Percentiles rank a stretch among this genome's conserved stretches.
Evolutionary conservation across 805 yeast genomes (phyloP).

Genomic region (Saccharomycopsis schoenii): DNA sequence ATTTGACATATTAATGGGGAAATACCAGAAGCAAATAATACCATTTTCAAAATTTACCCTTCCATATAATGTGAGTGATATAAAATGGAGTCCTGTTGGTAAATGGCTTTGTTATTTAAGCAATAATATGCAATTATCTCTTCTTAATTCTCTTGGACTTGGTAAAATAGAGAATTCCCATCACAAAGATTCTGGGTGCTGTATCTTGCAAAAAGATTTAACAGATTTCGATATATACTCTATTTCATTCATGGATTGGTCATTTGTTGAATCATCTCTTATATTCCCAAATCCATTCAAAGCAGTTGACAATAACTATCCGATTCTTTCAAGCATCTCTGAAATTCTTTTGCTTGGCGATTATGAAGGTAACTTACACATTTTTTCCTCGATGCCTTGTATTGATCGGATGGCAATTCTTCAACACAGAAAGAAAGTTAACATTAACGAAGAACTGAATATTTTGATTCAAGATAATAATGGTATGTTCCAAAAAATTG

Average conservation of each 20-base stretch:
- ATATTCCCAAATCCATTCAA: not conserved
- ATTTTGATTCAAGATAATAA: not conserved
- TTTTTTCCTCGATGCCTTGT: conserved; percentile 4
- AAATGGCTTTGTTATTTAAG: conserved; percentile 9
- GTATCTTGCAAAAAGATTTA: not conserved
- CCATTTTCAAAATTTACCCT: conserved; percentile 3
- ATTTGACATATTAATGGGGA: not conserved
- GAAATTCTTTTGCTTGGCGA: conserved; percentile 15
- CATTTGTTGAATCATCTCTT: not conserved
- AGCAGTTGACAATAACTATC: conserved; percentile 7
- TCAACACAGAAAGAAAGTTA: not conserved
- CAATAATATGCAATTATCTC: not conserved
- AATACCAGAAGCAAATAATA: not conserved
- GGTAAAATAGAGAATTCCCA: conserved; percentile 2
- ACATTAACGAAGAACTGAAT: not conserved
- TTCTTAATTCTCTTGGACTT: conserved; percentile 10
- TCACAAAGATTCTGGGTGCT: not conserved
- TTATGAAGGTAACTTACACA: conserved; percentile 3
- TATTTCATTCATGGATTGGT: not conserved
- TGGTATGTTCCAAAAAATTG: not conserved
- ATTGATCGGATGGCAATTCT: not conserved
- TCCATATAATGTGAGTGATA: not conserved
- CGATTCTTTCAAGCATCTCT: not conserved
- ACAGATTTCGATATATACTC: not conserved
- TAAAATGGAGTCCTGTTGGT: conserved; percentile 11